phyloP scores from a whole-genome alignment of 2,329 filamentous ascomycete species.

The Aureobasidium zeae region DNA sequence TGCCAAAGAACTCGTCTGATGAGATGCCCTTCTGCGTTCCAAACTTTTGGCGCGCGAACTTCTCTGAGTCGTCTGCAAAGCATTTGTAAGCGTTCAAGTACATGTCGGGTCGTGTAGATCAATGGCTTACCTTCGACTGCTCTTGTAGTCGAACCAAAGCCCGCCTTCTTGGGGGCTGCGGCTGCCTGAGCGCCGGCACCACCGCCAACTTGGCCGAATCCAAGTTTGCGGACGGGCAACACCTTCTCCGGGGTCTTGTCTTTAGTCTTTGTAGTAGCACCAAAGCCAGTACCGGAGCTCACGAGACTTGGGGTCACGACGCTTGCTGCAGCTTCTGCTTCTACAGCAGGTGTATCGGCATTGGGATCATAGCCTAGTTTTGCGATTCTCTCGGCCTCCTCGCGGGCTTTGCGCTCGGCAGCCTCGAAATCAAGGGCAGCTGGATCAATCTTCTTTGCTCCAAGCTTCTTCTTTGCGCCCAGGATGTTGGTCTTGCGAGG shows the following conservation, averaged over 20 bases:
- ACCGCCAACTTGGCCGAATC: constrained; percentile 76
- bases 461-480: constrained; percentile 58
- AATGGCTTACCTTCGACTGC: constrained; percentile 57
- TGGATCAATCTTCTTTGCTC: constrained; percentile 63
- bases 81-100: neutral
- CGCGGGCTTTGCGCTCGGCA: constrained; percentile 92
- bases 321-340: constrained; percentile 41
- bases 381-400: constrained; percentile 91
- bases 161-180: constrained; percentile 56
- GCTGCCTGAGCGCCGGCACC: constrained; percentile 45
- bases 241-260: constrained; percentile 62
- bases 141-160: constrained; percentile 66
- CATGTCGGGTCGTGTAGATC: constrained; percentile 19
- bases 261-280: constrained; percentile 44
- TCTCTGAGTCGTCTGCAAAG: constrained; percentile 58
- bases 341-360: constrained; percentile 47
- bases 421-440: constrained; percentile 88
- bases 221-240: constrained; percentile 76
- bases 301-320: constrained; percentile 70
- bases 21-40: constrained; percentile 91
- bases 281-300: constrained; percentile 53
- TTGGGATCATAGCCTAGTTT: constrained; percentile 93
- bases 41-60: constrained; percentile 80
- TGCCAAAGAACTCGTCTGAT: constrained; percentile 96
- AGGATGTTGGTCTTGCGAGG: constrained; percentile 57